These are phyloP conservation scores for Syzygium malaccense DNA, from an alignment of 441 rosid genomes.

Conservation along the genomic window DNA sequence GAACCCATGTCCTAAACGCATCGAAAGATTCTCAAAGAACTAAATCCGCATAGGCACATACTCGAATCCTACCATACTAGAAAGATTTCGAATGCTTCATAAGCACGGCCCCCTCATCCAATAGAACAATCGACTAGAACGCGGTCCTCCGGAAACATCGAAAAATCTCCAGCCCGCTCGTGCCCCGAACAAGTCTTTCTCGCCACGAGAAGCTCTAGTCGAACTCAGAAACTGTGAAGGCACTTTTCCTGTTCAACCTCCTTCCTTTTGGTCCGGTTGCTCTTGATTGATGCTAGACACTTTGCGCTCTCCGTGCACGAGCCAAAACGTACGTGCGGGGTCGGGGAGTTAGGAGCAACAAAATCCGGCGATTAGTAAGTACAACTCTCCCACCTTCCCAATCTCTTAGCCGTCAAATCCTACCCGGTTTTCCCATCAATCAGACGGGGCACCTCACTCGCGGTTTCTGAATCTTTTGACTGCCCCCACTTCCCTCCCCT, in stretches of 20 bases:
- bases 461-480: constrained; percentile 40
- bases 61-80: neutral
- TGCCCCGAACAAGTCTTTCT: neutral
- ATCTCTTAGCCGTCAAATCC: neutral
- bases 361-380: constrained; percentile 11
- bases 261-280: neutral
- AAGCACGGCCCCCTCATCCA: neutral
- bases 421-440: neutral
- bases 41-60: no score
- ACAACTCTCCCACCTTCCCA: neutral
- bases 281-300: neutral
- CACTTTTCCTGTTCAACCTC: neutral
- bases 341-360: neutral
- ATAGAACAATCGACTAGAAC: neutral
- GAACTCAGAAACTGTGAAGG: neutral
- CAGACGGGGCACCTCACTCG: constrained; percentile 3
- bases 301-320: neutral
- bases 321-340: neutral
- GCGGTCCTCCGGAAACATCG: fast-evolving
- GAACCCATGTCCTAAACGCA: neutral
- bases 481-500: neutral
- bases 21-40: neutral
- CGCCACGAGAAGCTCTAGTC: neutral
- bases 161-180: neutral
- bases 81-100: neutral